Evolutionary conservation across 2,329 filamentous ascomycete genomes (phyloP).

Genomic region (Paraconiothyrium brasiliense): DNA sequence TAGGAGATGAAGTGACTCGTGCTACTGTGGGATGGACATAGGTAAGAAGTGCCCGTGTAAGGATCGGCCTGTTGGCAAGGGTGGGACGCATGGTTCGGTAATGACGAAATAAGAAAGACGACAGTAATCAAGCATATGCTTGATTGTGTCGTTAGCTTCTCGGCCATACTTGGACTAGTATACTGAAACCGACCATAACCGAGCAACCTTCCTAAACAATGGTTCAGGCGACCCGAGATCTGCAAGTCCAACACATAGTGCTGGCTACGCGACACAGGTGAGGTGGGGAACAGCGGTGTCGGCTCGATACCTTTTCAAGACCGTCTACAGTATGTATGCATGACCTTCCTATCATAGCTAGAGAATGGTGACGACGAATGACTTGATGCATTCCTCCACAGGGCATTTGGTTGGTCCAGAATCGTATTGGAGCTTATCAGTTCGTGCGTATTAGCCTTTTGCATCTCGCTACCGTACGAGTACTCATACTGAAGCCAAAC

Average conservation of each 20-base stretch:
- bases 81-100: not conserved
- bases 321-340: not conserved
- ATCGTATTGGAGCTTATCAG: slow-evolving; percentile 6
- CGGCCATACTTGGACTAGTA: not conserved
- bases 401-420: not conserved
- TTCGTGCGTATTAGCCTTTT: not conserved
- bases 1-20: not conserved
- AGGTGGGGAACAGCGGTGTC: not conserved
- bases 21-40: not conserved
- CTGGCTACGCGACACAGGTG: not conserved
- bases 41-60: not conserved
- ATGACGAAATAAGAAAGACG: slow-evolving; percentile 11
- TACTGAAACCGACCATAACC: not conserved
- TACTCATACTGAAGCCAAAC: not conserved
- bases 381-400: not conserved
- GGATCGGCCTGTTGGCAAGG: not conserved
- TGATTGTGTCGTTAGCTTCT: not conserved
- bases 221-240: slow-evolving; percentile 9
- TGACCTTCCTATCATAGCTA: slow-evolving; percentile 4
- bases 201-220: slow-evolving; percentile 1
- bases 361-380: not conserved
- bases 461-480: not conserved
- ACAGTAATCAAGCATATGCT: not conserved
- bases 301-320: not conserved
- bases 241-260: not conserved